phyloP scores from a whole-genome alignment of 768 basidiomycete genomes.

The Russula abietina region DNA sequence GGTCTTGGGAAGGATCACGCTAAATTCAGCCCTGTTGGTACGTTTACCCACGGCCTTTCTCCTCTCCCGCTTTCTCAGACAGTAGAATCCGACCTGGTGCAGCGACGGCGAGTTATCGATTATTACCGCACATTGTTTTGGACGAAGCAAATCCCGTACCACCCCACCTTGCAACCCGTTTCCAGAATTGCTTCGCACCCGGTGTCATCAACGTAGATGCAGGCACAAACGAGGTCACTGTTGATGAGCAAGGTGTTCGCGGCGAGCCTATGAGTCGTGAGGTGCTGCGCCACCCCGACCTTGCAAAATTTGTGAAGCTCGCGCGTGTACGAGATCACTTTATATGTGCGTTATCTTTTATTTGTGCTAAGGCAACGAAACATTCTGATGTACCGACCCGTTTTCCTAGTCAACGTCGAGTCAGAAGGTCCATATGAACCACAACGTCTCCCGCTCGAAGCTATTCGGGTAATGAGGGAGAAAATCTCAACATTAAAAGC shows the following conservation, averaged over 20 bases:
- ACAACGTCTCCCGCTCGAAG: conserved; percentile 73
- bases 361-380: background rate
- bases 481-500: conserved; percentile 61
- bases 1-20: conserved; percentile 93
- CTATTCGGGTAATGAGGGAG: conserved; percentile 72
- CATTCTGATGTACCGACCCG: conserved; percentile 9
- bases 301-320: conserved; percentile 75
- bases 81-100: background rate
- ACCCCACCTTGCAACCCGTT: conserved; percentile 68
- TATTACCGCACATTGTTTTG: conserved; percentile 75
- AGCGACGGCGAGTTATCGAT: conserved; percentile 95
- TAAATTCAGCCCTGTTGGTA: conserved; percentile 93
- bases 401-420: conserved; percentile 69
- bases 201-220: conserved; percentile 67
- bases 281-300: conserved; percentile 88
- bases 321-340: conserved; percentile 87
- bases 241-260: conserved; percentile 60
- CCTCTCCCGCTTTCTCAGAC: conserved; percentile 3
- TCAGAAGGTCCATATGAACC: conserved; percentile 87
- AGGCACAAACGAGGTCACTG: conserved; percentile 50
- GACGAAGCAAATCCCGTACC: conserved; percentile 71
- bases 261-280: conserved; percentile 89
- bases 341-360: conserved; percentile 55
- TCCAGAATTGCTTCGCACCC: conserved; percentile 81
- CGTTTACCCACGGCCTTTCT: conserved; percentile 26